A percentile compares a stretch with the other conserved stretches of the same genome.
Conservation (phyloP, 148 eudicot species). For the Beta vulgaris region DNA sequence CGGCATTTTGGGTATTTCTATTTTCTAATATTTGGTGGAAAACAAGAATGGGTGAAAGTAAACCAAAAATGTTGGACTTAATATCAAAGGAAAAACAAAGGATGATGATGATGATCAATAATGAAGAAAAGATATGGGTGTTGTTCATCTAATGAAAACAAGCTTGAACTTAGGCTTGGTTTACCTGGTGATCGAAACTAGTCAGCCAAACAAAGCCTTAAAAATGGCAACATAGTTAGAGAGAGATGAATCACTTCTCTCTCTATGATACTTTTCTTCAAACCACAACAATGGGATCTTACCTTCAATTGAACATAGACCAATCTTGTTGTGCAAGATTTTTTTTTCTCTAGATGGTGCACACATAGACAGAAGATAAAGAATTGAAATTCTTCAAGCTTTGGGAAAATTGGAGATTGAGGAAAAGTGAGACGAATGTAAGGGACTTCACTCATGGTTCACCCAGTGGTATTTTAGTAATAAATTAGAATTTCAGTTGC, state of each 20-base stretch:
- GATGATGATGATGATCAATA: constrained; percentile 23
- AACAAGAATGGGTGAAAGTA: constrained; percentile 29
- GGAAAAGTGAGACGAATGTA: no score
- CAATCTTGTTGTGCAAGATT: no score
- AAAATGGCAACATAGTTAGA: no score
- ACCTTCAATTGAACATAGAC: no score
- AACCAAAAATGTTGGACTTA: constrained; percentile 59
- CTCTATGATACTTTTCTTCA: constrained; percentile 37
- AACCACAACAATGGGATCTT: constrained; percentile 6
- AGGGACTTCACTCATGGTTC: no score
- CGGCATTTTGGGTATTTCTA: constrained; percentile 19
- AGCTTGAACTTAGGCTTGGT: constrained; percentile 74
- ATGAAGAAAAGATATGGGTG: constrained; percentile 25
- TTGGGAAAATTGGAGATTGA: no score
- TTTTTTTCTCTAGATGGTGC: no score
- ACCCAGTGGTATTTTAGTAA: no score
- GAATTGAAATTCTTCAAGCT: no score
- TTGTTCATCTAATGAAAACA: constrained; percentile 41
- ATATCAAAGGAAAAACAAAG: constrained; percentile 39
- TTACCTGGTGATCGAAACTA: constrained; percentile 59
- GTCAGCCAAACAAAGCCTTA: constrained; percentile 23
- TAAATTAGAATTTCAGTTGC: no score
- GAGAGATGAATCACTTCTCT: constrained; percentile 32
- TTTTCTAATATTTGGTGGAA: not conserved
- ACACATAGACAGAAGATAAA: no score